Evolutionary conservation across 2,329 filamentous ascomycete genomes (phyloP).

Genomic region (Dactylellina sp.): DNA sequence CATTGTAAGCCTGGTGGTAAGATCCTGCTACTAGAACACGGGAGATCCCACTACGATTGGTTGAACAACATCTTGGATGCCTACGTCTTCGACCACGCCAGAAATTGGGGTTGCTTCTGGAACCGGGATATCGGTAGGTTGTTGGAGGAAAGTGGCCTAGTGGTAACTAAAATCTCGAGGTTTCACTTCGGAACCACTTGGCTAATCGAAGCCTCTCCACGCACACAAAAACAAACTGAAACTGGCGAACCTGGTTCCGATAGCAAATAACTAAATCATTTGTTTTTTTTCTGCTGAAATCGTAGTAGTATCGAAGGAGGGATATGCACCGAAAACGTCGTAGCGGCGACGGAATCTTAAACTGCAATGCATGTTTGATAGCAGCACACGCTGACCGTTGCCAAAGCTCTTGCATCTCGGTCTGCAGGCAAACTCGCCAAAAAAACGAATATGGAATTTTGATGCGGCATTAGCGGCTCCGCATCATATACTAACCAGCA

Average conservation of each 20-base stretch:
- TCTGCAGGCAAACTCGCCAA: slow-evolving; percentile 8
- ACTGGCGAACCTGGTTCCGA: slow-evolving; percentile 39
- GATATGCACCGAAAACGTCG: slow-evolving; percentile 15
- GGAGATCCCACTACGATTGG: slow-evolving; percentile 59
- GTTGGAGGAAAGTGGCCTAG: slow-evolving; percentile 59
- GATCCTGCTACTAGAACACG: slow-evolving; percentile 61
- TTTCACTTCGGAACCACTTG: slow-evolving; percentile 61
- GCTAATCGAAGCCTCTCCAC: slow-evolving; percentile 61
- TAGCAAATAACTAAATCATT: slow-evolving; percentile 47
- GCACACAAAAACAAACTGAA: slow-evolving; percentile 40
- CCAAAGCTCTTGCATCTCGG: background rate
- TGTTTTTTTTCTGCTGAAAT: slow-evolving; percentile 49
- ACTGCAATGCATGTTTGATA: slow-evolving; percentile 31
- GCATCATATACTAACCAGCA: slow-evolving; percentile 35
- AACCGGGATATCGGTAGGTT: slow-evolving; percentile 60
- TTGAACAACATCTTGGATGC: slow-evolving; percentile 59
- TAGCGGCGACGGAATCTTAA: slow-evolving; percentile 34
- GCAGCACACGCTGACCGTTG: slow-evolving; percentile 7
- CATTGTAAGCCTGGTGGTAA: slow-evolving; percentile 58
- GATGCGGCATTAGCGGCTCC: slow-evolving; percentile 52
- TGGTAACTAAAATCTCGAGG: slow-evolving; percentile 59
- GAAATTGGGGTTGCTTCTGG: slow-evolving; percentile 62
- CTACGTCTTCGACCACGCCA: slow-evolving; percentile 59
- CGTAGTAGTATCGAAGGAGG: slow-evolving; percentile 27
- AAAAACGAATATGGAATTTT: slow-evolving; percentile 42